Base-by-base conservation (phyloP, 768 basidiomycete species). In the Glaciozyma antarctica region DNA sequence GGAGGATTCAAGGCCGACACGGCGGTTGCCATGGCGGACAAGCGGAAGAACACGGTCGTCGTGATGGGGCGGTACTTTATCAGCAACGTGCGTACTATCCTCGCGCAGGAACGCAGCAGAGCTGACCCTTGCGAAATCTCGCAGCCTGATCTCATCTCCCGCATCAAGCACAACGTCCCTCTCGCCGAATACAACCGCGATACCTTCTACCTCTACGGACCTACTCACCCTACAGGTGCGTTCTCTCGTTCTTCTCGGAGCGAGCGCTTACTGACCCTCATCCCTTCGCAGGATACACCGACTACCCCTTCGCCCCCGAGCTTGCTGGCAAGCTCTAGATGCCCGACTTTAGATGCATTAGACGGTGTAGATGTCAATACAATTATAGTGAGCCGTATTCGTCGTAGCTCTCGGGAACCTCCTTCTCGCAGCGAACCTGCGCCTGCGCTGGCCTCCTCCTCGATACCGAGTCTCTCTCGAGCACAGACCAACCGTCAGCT, bases 131-230 rank as follows among this genome's bases (percentile, higher is more conserved):
- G 10, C 2, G 13, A 9, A 32, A 32, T 19, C 10, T 17, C 22
- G 22, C 55, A 56, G 55, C 69, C 69, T 7, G 69, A 71, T 52
- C 61, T 71, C 21, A 55, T 63, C 6, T n/a, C 24, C 12, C 60
- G 66, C 16, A 45, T 71, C 47, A 58, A 55, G 45, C 38, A 68
- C 6, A 44, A 47, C 15, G 56, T 71, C 22, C 19, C 58, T 0
- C 48, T 68, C 41, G 58, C 63, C 45, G 26, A 26, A 7, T 71
- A 68, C 64, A 53, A 71, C 60, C 66, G 70, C 22, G 32, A 55
- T 30, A 65, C 66, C 7, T 71, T 71, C 57, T 71, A 71, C 62
- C 56, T 60, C 3, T 4, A n/a, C 9, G 69, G 69, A 22, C 64
- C 68, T 24, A 48, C 38, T 2, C 38, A 41, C 38, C 38, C 38